Evolutionary conservation across 176 grass and related monocot species (phyloP).

Genomic region (Neostapfia colusana): DNA sequence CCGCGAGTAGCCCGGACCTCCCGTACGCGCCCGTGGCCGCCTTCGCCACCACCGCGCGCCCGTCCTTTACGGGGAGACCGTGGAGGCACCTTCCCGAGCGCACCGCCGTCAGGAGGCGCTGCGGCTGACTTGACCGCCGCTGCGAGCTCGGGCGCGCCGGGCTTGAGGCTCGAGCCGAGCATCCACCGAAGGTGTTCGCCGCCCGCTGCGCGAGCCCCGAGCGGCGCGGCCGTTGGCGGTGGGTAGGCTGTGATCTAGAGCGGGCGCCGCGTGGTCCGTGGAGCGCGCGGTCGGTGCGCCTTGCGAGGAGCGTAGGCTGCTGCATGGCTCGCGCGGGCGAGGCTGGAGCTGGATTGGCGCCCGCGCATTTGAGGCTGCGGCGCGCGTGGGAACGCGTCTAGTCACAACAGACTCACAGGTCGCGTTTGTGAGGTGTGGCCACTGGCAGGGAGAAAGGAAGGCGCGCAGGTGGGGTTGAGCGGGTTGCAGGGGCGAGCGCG

Average conservation of each 20-base stretch:
- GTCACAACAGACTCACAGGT: too few species aligned
- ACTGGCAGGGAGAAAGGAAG: background rate
- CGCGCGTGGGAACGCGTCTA: background rate
- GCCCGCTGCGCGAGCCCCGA: constrained; percentile 30
- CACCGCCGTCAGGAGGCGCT: background rate
- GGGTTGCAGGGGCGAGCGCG: background rate
- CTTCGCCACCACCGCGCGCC: constrained; percentile 51
- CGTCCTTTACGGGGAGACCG: constrained; percentile 47
- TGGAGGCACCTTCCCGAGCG: constrained; percentile 51
- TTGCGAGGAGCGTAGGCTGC: background rate
- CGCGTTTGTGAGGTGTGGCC: background rate
- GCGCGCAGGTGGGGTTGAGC: background rate
- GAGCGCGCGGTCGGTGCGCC: constrained; percentile 37
- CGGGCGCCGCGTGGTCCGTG: constrained; percentile 43
- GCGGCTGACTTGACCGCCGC: constrained; percentile 52
- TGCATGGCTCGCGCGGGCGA: background rate
- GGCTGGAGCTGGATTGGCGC: background rate
- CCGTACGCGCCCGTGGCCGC: constrained; percentile 62
- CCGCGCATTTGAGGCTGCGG: background rate
- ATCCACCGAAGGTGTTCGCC: constrained; percentile 26
- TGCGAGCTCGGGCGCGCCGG: constrained; percentile 52
- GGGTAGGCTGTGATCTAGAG: constrained; percentile 28
- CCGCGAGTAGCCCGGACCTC: constrained; percentile 29
- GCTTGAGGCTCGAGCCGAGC: constrained; percentile 21
- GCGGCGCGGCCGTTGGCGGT: constrained; percentile 34